Evolutionary conservation across 139 green algal genomes (phyloP), one percentile per base, ranked within the genome.

Genomic region (Micromonas commoda): DNA sequence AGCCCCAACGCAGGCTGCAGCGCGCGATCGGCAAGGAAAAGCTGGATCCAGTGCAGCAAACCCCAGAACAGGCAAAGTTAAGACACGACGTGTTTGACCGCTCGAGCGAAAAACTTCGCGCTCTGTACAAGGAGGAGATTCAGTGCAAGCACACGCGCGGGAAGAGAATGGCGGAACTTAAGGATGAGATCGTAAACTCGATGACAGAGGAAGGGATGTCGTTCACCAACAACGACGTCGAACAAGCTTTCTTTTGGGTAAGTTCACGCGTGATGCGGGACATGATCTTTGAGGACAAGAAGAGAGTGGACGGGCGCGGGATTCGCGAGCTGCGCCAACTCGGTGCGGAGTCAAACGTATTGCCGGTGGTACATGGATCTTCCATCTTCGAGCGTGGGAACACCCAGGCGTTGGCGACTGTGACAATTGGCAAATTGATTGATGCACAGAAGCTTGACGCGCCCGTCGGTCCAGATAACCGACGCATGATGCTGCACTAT

Each of bases 381-480:
- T 86, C 89, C 6, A 87, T 99, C 2, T 99, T 99, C 82, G 99
- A 94, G n/a, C 87, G 96, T 0, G 95, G 95, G 2, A 93, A 98
- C 83, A 98, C 94, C 32, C 94, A 98, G 87, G 88, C 89, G 16
- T 34, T 97, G 28, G 91, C 90, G 9, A 91, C 95, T 19, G 80
- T 91, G 28, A 97, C 93, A 2, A 84, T 97, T 2, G 86, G 54
- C 24, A 39, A 23, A 23, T 4, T 69, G 21, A 51, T 45, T 3
- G 71, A 78, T 21, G n/a, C 9, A 33, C 71, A 78, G 52, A 9
- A 35, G 6, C 35, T 78, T 23, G 71, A 78, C 54, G 60, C 26
- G 19, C 29, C 51, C 21, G 35, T 57, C 19, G 71, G 71, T 32
- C 71, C 71, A 20, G 29, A 32, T 2, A 64, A 21, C 54, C 67